Evolutionary conservation across 176 grass and related monocot genomes (phyloP).

Genomic region (Typha latifolia): DNA sequence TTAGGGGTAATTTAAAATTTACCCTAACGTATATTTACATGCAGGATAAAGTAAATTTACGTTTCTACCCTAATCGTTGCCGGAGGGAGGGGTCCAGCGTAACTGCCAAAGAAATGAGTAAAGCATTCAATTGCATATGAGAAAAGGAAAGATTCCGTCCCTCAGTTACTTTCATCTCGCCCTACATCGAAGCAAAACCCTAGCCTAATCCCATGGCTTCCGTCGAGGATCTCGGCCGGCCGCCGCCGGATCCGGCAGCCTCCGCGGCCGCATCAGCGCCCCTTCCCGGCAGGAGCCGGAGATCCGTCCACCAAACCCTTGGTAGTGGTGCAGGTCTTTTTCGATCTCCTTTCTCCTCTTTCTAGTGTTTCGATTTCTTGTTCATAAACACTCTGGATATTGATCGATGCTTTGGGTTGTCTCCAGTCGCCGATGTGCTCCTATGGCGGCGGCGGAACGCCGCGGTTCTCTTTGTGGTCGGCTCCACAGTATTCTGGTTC

Average conservation of each 20-base stretch:
- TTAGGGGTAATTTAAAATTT: no score
- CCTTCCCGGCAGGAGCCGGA: neutral
- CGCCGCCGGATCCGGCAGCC: neutral
- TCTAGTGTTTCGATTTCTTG: neutral
- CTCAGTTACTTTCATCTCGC: neutral
- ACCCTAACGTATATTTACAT: no score
- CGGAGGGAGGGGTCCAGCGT: no score
- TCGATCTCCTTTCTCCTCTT: neutral
- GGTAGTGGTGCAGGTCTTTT: slow-evolving; percentile 13
- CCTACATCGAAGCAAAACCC: neutral
- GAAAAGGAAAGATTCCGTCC: no score
- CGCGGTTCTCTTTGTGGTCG: slow-evolving; percentile 34
- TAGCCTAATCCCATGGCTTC: neutral
- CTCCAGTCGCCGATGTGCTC: slow-evolving; percentile 82
- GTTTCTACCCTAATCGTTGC: no score
- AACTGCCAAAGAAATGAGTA: no score
- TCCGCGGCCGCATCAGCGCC: neutral
- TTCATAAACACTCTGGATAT: neutral
- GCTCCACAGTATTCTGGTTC: slow-evolving; percentile 63
- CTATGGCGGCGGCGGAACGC: slow-evolving; percentile 80
- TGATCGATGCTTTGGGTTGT: slow-evolving; percentile 1
- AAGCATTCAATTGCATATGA: no score
- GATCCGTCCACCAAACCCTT: slow-evolving; percentile 15
- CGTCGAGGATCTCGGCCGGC: neutral
- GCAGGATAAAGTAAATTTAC: no score